Conservation (phyloP, 2,329 filamentous ascomycete species). For the Diaporthe sp. region DNA sequence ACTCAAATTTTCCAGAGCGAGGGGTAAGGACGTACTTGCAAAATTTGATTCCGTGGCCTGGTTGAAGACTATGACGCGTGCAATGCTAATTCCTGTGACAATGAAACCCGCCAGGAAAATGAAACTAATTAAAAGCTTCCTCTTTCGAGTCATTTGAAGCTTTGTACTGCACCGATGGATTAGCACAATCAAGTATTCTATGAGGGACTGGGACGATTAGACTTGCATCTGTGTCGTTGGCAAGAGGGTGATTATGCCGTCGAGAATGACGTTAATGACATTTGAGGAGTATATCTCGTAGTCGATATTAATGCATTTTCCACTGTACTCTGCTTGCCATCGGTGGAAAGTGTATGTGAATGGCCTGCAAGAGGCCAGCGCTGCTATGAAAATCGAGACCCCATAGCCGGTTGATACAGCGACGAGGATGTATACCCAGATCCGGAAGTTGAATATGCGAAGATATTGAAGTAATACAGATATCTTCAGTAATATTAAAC, state of each 20-base stretch:
- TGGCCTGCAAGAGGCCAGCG: neutral
- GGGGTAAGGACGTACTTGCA: neutral
- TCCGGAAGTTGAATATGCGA: constrained; percentile 10
- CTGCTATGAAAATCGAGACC: neutral
- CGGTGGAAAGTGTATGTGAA: neutral
- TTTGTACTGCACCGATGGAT: neutral
- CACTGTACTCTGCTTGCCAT: neutral
- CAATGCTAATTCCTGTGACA: constrained; percentile 6
- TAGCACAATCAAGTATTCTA: neutral
- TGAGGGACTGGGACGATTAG: too few relatives aligned
- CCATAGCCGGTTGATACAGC: neutral
- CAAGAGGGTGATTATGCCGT: neutral
- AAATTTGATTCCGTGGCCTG: neutral
- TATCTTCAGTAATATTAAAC: neutral
- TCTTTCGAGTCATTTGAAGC: neutral
- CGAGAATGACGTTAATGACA: neutral
- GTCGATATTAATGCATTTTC: neutral
- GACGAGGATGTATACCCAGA: neutral
- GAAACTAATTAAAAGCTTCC: neutral
- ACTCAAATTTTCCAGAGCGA: too few relatives aligned
- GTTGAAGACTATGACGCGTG: neutral
- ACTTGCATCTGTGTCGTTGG: constrained; percentile 2
- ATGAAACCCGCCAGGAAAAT: neutral
- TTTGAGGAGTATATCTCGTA: neutral
- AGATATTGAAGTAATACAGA: constrained; percentile 1